Evolutionary conservation across 352 stramenopile species (phyloP).

Genomic region (Pythium myriotylum): DNA sequence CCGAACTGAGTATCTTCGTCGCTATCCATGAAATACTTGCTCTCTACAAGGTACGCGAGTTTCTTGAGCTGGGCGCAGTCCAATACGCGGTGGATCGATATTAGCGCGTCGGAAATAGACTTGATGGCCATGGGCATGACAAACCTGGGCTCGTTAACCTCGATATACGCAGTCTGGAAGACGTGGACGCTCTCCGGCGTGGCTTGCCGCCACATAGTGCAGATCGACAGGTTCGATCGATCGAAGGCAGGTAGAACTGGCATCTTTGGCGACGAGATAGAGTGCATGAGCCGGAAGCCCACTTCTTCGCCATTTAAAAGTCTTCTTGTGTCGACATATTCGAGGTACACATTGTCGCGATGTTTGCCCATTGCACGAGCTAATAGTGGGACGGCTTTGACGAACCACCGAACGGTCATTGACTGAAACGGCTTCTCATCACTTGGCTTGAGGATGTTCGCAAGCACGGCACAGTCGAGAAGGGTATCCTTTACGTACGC

Average conservation of each 20-base stretch:
- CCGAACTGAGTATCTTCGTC: no score
- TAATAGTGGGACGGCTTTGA: constrained; percentile 44
- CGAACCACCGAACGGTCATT: constrained; percentile 59
- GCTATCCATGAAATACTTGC: background rate
- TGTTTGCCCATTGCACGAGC: constrained; percentile 42
- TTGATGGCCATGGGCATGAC: constrained; percentile 36
- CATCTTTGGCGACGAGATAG: constrained; percentile 53
- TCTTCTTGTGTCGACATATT: constrained; percentile 44
- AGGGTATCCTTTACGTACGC: constrained; percentile 48
- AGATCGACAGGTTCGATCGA: constrained; percentile 57
- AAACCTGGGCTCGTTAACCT: constrained; percentile 19
- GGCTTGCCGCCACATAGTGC: constrained; percentile 44
- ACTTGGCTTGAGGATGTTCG: constrained; percentile 41
- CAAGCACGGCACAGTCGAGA: constrained; percentile 47
- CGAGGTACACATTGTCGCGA: constrained; percentile 56
- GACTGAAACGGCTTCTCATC: constrained; percentile 48
- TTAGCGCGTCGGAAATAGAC: constrained; percentile 40
- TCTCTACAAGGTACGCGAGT: constrained; percentile 43
- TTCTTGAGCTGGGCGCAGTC: constrained; percentile 61
- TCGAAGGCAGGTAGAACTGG: constrained; percentile 35
- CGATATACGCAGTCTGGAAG: constrained; percentile 1
- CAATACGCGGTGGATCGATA: constrained; percentile 34
- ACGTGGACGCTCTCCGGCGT: background rate
- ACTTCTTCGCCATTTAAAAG: constrained; percentile 45
- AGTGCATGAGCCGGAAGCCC: constrained; percentile 61